A percentile compares a stretch with the other conserved stretches of the same genome.
phyloP scores from a whole-genome alignment of 129 eudicot genomes.

The Rutidosis leptorrhynchoides region DNA sequence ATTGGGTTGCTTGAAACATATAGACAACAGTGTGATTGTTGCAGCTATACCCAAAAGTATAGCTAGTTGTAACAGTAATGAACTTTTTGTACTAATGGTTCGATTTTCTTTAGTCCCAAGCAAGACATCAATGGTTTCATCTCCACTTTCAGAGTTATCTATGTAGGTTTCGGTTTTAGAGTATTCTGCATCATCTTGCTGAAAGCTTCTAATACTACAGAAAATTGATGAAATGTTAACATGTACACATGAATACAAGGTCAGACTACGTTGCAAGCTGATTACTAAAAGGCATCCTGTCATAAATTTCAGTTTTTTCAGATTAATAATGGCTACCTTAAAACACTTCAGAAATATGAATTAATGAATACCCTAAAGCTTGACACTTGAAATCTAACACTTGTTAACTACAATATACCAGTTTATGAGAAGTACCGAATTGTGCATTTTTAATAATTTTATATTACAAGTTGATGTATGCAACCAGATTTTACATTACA shows the following conservation, averaged over 20 bases:
- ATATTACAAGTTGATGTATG: not conserved
- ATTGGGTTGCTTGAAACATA: slow-evolving; percentile 50
- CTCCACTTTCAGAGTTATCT: slow-evolving; percentile 37
- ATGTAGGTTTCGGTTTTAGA: slow-evolving; percentile 32
- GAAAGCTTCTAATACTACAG: slow-evolving; percentile 52
- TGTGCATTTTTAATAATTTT: not conserved
- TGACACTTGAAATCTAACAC: not conserved
- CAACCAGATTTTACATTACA: not conserved
- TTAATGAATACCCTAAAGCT: not conserved
- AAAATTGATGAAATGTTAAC: slow-evolving; percentile 10
- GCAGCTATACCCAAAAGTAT: slow-evolving; percentile 69
- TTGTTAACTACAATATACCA: not conserved
- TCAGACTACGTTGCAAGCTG: not conserved
- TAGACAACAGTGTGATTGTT: slow-evolving; percentile 54
- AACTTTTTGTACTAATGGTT: slow-evolving; percentile 42
- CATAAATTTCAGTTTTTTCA: not conserved
- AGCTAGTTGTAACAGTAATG: slow-evolving; percentile 67
- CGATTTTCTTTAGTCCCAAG: slow-evolving; percentile 31
- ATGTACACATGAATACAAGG: not conserved
- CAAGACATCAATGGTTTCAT: slow-evolving; percentile 32
- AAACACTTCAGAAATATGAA: not conserved
- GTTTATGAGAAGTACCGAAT: not conserved
- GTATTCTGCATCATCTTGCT: slow-evolving; percentile 42
- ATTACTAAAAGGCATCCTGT: not conserved
- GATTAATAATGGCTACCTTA: not conserved